A percentile compares a stretch with the other conserved stretches of the same genome.
Conservation (phyloP, 345 rosid species). For the Mallotus nudiflorus region DNA sequence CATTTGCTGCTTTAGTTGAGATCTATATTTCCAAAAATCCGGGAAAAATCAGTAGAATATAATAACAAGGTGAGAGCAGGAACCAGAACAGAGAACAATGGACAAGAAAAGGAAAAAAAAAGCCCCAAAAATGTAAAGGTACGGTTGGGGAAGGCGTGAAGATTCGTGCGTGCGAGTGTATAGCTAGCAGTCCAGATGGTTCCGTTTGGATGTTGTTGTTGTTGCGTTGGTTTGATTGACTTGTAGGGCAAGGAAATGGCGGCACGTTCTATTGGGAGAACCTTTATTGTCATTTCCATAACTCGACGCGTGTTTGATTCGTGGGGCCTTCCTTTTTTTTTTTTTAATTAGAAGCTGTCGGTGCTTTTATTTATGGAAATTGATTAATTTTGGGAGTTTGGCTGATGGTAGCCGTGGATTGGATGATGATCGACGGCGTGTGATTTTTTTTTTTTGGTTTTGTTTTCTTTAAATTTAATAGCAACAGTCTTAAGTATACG, state of each 20-base stretch:
- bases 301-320: neutral
- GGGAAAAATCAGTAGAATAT: neutral
- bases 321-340: neutral
- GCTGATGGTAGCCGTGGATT: neutral
- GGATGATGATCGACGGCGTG: no score
- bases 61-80: neutral
- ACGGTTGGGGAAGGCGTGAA: neutral
- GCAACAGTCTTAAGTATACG: no score
- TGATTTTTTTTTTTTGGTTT: no score
- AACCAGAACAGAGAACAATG: neutral
- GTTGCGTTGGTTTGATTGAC: slow-evolving; percentile 1
- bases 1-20: slow-evolving; percentile 37
- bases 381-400: no score
- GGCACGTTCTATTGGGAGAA: slow-evolving; percentile 26
- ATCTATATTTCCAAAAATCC: neutral
- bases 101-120: neutral
- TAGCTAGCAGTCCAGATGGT: slow-evolving; percentile 17
- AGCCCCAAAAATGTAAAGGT: slow-evolving; percentile 14
- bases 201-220: neutral
- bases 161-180: neutral
- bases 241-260: slow-evolving; percentile 28
- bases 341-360: neutral
- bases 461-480: no score
- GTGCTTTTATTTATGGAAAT: neutral
- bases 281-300: neutral